Conservation (phyloP, 805 yeast genomes). For the Yarrowia porcina region DNA sequence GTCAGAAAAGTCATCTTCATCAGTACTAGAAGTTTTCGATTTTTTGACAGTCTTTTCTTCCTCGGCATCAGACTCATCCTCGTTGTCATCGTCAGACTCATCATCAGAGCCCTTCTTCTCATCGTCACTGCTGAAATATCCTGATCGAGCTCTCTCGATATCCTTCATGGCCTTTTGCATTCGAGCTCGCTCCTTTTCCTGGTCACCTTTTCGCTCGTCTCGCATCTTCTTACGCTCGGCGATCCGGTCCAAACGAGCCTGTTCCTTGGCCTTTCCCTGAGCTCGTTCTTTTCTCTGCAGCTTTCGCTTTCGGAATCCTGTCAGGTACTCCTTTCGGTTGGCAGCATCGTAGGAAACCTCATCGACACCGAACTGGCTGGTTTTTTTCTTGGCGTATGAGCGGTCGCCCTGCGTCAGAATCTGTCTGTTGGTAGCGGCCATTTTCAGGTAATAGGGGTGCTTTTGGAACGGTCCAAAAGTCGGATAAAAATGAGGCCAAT, state of each 20-base stretch:
- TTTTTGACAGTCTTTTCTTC: neutral
- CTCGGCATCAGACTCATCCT: neutral
- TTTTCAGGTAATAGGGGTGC: neutral
- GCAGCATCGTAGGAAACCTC: conserved; percentile 83
- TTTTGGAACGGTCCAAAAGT: neutral
- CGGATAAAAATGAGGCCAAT: neutral
- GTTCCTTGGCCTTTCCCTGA: conserved; percentile 68
- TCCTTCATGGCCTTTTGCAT: conserved; percentile 49
- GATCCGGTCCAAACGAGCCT: conserved; percentile 64
- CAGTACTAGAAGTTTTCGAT: neutral
- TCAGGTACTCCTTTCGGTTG: conserved; percentile 74
- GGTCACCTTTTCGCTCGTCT: conserved; percentile 64
- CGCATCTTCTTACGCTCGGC: conserved; percentile 72
- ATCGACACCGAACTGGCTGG: conserved; percentile 59
- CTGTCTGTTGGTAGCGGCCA: conserved; percentile 56
- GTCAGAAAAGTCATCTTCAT: conserved; percentile 44
- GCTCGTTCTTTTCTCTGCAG: conserved; percentile 86
- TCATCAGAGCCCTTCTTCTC: conserved; percentile 35
- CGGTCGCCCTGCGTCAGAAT: conserved; percentile 80
- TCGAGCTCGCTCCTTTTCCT: conserved; percentile 60
- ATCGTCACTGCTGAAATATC: conserved; percentile 29
- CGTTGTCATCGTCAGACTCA: conserved; percentile 33
- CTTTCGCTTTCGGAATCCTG: conserved; percentile 95
- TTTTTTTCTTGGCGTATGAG: conserved; percentile 66
- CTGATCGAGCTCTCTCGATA: conserved; percentile 34